Conservation (phyloP, 176 grass and related monocot genomes). For the maize (Zea mays) region Zm-B73-REFERENCE-NAM-5.0 NC_050100.1:2623001-2623500, state of each 20-base stretch:
- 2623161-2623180: constrained; percentile 54
- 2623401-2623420: constrained; percentile 49
- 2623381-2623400: constrained; percentile 47
- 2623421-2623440: constrained; percentile 64
- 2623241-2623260: constrained; percentile 60
- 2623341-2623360: constrained; percentile 51
- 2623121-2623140: constrained; percentile 53
- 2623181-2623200: constrained; percentile 70
- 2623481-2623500: constrained; percentile 71
- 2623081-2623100: constrained; percentile 55
- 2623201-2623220: constrained; percentile 54
- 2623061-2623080: constrained; percentile 71
- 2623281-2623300: constrained; percentile 65
- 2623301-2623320: constrained; percentile 73
- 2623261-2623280: constrained; percentile 68
- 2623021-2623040: constrained; percentile 56
- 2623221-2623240: constrained; percentile 62
- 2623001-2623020: constrained; percentile 64
- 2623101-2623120: constrained; percentile 56
- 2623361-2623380: constrained; percentile 78
- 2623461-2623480: constrained; percentile 66
- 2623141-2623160: constrained; percentile 51
- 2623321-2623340: constrained; percentile 63
- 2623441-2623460: constrained; percentile 77
- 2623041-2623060: constrained; percentile 54